Conservation (phyloP, 129 eudicot genomes). For the Artemisia tridentata region DNA sequence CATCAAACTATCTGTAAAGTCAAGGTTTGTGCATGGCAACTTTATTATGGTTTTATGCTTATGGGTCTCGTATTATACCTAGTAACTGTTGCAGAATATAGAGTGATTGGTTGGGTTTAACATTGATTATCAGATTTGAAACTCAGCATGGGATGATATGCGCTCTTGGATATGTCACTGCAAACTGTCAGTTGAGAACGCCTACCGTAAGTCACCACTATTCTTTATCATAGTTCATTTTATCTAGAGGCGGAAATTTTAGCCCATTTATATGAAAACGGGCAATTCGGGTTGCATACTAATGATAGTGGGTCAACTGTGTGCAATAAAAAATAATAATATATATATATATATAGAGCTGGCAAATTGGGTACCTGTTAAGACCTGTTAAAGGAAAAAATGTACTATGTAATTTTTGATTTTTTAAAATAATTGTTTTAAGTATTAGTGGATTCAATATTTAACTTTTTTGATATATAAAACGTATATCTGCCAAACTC, state of each 20-base stretch:
- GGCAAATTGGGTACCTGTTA: too few relatives aligned
- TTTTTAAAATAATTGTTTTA: too few relatives aligned
- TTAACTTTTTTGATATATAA: too few relatives aligned
- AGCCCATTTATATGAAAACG: neutral
- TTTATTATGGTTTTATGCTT: neutral
- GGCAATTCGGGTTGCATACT: too few relatives aligned
- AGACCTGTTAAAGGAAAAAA: too few relatives aligned
- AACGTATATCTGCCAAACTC: too few relatives aligned
- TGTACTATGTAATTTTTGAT: too few relatives aligned
- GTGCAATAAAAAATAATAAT: too few relatives aligned
- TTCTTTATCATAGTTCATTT: slow-evolving; percentile 1
- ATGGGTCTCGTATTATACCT: neutral
- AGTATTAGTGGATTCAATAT: too few relatives aligned
- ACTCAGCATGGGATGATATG: slow-evolving; percentile 77
- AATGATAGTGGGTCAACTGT: too few relatives aligned
- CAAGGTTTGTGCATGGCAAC: slow-evolving; percentile 45
- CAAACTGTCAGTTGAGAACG: slow-evolving; percentile 66
- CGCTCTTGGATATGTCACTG: slow-evolving; percentile 84
- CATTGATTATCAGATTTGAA: slow-evolving; percentile 61
- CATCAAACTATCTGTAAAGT: slow-evolving; percentile 48
- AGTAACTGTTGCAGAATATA: slow-evolving; percentile 9
- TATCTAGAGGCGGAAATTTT: neutral
- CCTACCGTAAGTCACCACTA: slow-evolving; percentile 57
- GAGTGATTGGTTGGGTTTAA: slow-evolving; percentile 19
- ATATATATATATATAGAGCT: too few relatives aligned